A percentile compares a stretch with the other conserved stretches of the same genome.
Evolutionary conservation across 192 early-diverging fungal species (phyloP).

Genomic region (Thamnidium elegans): DNA sequence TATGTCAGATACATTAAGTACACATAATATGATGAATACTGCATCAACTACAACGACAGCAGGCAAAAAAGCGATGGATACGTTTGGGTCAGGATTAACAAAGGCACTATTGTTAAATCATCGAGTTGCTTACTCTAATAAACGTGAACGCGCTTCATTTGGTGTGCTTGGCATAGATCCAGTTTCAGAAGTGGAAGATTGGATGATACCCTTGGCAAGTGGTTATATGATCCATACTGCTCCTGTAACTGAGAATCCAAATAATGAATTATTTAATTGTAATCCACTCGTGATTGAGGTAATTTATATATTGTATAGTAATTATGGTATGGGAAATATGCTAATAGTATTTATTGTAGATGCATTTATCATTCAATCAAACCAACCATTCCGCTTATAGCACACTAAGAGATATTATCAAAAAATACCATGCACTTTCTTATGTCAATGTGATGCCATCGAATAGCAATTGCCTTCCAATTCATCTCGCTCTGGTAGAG

Average conservation of each 20-base stretch:
- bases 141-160: slow-evolving; percentile 24
- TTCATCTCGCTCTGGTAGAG: slow-evolving; percentile 47
- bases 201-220: slow-evolving; percentile 49
- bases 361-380: slow-evolving; percentile 37
- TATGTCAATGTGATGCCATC: slow-evolving; percentile 45
- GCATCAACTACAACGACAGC: slow-evolving; percentile 6
- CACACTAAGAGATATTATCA: slow-evolving; percentile 47
- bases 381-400: slow-evolving; percentile 32
- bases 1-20: background rate
- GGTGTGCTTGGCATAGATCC: slow-evolving; percentile 18
- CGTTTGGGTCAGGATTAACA: slow-evolving; percentile 18
- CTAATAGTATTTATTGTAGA: slow-evolving; percentile 9
- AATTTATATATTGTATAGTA: background rate
- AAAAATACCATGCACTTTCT: slow-evolving; percentile 50
- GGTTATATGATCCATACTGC: slow-evolving; percentile 49
- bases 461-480: slow-evolving; percentile 46
- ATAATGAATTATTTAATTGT: slow-evolving; percentile 40
- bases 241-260: slow-evolving; percentile 37
- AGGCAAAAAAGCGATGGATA: background rate
- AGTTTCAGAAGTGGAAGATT: slow-evolving; percentile 20
- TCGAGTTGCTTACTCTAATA: slow-evolving; percentile 44
- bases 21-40: slow-evolving; percentile 16
- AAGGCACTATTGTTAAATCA: slow-evolving; percentile 50
- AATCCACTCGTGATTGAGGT: slow-evolving; percentile 47
- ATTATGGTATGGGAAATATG: too few species aligned